Conservation (phyloP, 495 filamentous ascomycete genomes). For the Penicillium malachiteum region DNA sequence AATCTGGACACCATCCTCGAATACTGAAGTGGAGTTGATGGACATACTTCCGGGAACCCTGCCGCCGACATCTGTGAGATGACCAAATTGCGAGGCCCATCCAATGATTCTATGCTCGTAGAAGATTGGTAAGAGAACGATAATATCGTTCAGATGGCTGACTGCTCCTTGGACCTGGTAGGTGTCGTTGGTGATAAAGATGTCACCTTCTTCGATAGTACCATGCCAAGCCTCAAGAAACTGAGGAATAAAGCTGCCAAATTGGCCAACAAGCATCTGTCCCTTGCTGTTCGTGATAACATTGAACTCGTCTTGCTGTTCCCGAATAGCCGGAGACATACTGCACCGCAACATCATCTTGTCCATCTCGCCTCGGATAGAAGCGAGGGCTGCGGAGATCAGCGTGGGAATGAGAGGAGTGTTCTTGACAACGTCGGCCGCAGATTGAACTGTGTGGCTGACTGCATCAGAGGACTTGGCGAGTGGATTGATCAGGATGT, state of each 20-base stretch:
- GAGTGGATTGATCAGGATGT: slow-evolving; percentile 45
- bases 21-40: slow-evolving; percentile 49
- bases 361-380: slow-evolving; percentile 52
- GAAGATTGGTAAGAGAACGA: slow-evolving; percentile 48
- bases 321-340: slow-evolving; percentile 48
- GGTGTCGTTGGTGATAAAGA: slow-evolving; percentile 53
- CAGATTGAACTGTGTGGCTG: slow-evolving; percentile 23
- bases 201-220: slow-evolving; percentile 47
- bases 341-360: slow-evolving; percentile 50
- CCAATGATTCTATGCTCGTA: slow-evolving; percentile 42
- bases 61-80: slow-evolving; percentile 51
- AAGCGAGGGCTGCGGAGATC: slow-evolving; percentile 39
- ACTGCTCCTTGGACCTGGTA: slow-evolving; percentile 51
- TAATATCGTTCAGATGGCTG: slow-evolving; percentile 49
- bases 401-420: slow-evolving; percentile 41
- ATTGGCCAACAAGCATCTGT: slow-evolving; percentile 52
- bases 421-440: slow-evolving; percentile 32
- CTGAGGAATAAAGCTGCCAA: slow-evolving; percentile 51
- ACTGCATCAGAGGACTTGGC: slow-evolving; percentile 11
- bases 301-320: slow-evolving; percentile 55
- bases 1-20: slow-evolving; percentile 54
- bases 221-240: slow-evolving; percentile 46
- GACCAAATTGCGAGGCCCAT: slow-evolving; percentile 51
- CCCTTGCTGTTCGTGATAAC: slow-evolving; percentile 48
- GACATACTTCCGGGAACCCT: slow-evolving; percentile 54